A percentile compares a stretch with the other conserved stretches of the same genome.
These are phyloP conservation scores for Pseudonectria buxi DNA, from an alignment of 2,329 filamentous ascomycete species.

Conservation along the genomic window DNA sequence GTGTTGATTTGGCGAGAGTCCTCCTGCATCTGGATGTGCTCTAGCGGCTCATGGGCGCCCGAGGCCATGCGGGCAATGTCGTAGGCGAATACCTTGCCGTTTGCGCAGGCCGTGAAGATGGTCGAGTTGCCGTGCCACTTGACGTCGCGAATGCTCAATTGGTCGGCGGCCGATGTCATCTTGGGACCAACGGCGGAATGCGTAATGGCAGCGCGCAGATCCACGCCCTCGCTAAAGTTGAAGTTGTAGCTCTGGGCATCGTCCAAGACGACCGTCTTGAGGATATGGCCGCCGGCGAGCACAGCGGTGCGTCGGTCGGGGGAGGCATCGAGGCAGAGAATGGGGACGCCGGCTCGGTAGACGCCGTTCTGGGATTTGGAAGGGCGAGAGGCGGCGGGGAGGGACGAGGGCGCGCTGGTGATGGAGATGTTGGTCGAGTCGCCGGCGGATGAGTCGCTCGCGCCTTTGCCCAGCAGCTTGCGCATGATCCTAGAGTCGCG, in stretches of 20 bases:
- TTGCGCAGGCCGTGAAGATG: slow-evolving; percentile 57
- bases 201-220: slow-evolving; percentile 50
- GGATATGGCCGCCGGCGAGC: slow-evolving; percentile 51
- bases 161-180: slow-evolving; percentile 40
- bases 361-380: slow-evolving; percentile 49
- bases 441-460: slow-evolving; percentile 39
- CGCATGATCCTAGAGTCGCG: slow-evolving; percentile 52
- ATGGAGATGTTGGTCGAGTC: slow-evolving; percentile 32
- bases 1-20: slow-evolving; percentile 59
- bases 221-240: slow-evolving; percentile 48
- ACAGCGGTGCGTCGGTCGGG: slow-evolving; percentile 50
- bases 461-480: slow-evolving; percentile 51
- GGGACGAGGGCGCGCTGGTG: slow-evolving; percentile 37
- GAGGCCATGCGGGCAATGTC: slow-evolving; percentile 47
- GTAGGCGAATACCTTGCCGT: slow-evolving; percentile 59
- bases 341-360: slow-evolving; percentile 45
- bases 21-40: slow-evolving; percentile 52
- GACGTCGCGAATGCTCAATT: slow-evolving; percentile 57
- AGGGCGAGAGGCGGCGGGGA: slow-evolving; percentile 40
- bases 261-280: slow-evolving; percentile 54
- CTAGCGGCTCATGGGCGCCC: slow-evolving; percentile 39
- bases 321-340: slow-evolving; percentile 52
- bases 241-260: slow-evolving; percentile 32
- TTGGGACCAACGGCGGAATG: slow-evolving; percentile 36
- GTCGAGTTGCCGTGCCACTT: slow-evolving; percentile 50